phyloP scores from a whole-genome alignment of 345 rosid genomes.

The Atalantia buxifolia region DNA sequence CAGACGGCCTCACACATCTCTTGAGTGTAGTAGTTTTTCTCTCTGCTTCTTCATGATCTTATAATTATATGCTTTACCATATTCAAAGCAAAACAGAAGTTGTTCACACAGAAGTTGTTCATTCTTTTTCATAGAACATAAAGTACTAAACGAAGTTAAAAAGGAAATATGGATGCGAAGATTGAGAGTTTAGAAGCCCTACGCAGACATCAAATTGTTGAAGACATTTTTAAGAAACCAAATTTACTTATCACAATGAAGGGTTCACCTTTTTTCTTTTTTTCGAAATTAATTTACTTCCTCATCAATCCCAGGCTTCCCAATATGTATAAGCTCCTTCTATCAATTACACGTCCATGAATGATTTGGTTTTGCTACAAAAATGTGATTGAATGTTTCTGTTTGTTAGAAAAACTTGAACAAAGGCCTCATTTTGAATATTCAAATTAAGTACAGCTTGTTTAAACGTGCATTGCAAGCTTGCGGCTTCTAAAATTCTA shows the following conservation, averaged over 20 bases:
- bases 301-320: not conserved
- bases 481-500: not conserved
- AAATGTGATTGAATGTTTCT: too few species aligned
- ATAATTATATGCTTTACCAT: too few species aligned
- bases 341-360: not conserved
- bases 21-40: not conserved
- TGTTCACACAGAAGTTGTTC: not conserved
- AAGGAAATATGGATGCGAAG: not conserved
- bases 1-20: not conserved
- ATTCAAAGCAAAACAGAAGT: not conserved
- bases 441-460: too few species aligned
- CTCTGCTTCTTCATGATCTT: not conserved
- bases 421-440: too few species aligned
- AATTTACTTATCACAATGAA: constrained; percentile 13
- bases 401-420: too few species aligned
- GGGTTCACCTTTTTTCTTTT: constrained; percentile 1
- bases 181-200: not conserved
- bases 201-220: not conserved
- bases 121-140: not conserved
- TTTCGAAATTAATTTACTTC: not conserved
- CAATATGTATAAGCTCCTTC: not conserved
- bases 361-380: too few species aligned
- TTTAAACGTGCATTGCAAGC: too few species aligned
- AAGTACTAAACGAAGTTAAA: not conserved
- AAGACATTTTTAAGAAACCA: constrained; percentile 7